Base-by-base conservation (phyloP, 1,139 yeast species). In the Hyphopichia pseudoburtonii region DNA sequence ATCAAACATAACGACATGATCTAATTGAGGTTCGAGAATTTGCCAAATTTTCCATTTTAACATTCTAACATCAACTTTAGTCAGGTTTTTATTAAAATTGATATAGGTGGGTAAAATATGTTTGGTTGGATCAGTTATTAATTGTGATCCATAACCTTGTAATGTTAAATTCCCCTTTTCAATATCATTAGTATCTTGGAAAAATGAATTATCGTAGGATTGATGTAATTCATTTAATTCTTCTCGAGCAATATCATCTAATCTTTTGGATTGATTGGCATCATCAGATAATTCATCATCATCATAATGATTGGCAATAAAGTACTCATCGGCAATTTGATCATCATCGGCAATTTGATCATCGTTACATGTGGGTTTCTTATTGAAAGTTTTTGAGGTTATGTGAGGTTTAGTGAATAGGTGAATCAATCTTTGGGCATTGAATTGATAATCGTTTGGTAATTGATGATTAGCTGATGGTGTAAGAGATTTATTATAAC, bases 31-130 rank as follows among this genome's bases (percentile, higher is more conserved):
- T 12, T 25, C 28, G 7, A 25, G 6, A 8, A 25, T 74, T 25
- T 72, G 70, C 97, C 97, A 90, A 30, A 92, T 56, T 52, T 87
- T 88, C 44, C 85, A 86, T 62, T 92, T 92, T 41, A 92, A 68
- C 27, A 73, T 65, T 48, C 80, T 79, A 31, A 92, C 86, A 56
- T 92, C 95, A 15, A 92, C 96, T 47, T 82, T 75, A 57, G 89
- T 90, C 4, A 97, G 92, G 3, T 81, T 79, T 38, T 85, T 72
- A 2, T 96, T 86, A 51, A 82, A 89, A 44, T 75, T 80, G 34
- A 89, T 81, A 46, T 77, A 78, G 30, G 33, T 34, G 10, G 36
- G 36, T 10, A 19, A 16, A 10, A 34, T 17, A 12, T 6, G n/a
- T 11, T 24, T 19, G 22, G n/a, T 29, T 5, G 10, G 16, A 7